Conservation (phyloP, 2,329 filamentous ascomycete species). For the Penicillium sp. region DNA sequence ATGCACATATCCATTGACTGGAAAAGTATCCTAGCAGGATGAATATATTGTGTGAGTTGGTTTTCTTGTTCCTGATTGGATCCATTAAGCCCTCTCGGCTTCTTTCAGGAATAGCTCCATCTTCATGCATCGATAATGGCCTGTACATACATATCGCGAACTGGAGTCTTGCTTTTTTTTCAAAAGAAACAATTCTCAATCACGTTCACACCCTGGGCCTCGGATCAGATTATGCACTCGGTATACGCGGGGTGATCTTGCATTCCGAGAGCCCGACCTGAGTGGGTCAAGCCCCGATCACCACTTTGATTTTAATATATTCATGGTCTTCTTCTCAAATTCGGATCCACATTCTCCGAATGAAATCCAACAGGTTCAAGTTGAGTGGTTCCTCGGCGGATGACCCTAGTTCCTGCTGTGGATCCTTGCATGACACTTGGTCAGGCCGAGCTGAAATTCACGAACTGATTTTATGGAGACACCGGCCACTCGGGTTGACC, state of each 20-base stretch:
- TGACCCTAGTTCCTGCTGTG: background rate
- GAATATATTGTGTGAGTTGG: too few relatives aligned
- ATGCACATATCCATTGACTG: too few relatives aligned
- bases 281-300: slow-evolving; percentile 5
- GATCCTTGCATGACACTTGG: background rate
- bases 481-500: background rate
- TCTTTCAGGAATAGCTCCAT: too few relatives aligned
- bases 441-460: background rate
- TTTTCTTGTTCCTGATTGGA: too few relatives aligned
- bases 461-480: background rate
- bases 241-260: background rate
- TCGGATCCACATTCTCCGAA: background rate
- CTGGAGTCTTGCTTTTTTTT: background rate
- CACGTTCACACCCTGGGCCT: background rate
- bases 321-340: background rate
- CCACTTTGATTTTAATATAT: background rate
- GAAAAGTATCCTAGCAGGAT: too few relatives aligned
- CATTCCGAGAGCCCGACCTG: slow-evolving; percentile 5
- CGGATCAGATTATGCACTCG: slow-evolving; percentile 1
- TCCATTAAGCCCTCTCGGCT: too few relatives aligned
- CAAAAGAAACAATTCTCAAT: background rate
- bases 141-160: too few relatives aligned
- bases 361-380: background rate
- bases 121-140: too few relatives aligned
- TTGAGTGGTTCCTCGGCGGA: background rate